A percentile compares a stretch with the other conserved stretches of the same genome.
These are phyloP conservation scores for Alternaria panax DNA, from an alignment of 2,329 filamentous ascomycete species.

Conservation along the genomic window DNA sequence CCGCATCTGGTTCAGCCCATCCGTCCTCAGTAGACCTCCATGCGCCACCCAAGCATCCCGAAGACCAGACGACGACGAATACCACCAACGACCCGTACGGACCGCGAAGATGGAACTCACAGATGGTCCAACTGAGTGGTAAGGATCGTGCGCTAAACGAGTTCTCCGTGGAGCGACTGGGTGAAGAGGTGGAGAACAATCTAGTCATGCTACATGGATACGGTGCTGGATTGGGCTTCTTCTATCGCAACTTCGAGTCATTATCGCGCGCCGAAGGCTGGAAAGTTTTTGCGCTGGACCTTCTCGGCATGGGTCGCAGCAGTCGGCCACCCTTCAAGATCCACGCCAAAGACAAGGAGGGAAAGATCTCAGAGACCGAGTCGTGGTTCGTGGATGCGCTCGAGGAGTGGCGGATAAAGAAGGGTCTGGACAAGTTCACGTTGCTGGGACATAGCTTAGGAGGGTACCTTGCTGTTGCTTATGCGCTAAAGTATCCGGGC, in stretches of 20 bases:
- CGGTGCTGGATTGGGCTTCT: slow-evolving; percentile 94
- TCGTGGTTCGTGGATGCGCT: slow-evolving; percentile 95
- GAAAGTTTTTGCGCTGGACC: slow-evolving; percentile 91
- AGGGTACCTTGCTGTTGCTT: slow-evolving; percentile 93
- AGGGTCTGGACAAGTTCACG: slow-evolving; percentile 91
- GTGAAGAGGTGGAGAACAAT: slow-evolving; percentile 80
- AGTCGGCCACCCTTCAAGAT: slow-evolving; percentile 84
- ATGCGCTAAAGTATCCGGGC: slow-evolving; percentile 95
- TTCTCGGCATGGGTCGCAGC: slow-evolving; percentile 93
- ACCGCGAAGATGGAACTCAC: slow-evolving; percentile 82
- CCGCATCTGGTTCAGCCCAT: slow-evolving; percentile 56
- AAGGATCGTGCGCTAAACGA: slow-evolving; percentile 91
- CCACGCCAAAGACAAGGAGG: slow-evolving; percentile 78
- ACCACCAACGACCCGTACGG: slow-evolving; percentile 76
- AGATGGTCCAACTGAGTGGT: slow-evolving; percentile 82
- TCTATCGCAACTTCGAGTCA: slow-evolving; percentile 97
- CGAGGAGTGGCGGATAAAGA: slow-evolving; percentile 91
- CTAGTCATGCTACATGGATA: slow-evolving; percentile 97
- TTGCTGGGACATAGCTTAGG: slow-evolving; percentile 92
- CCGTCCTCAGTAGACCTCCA: slow-evolving; percentile 51
- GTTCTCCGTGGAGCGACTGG: slow-evolving; percentile 85
- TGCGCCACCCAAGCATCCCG: slow-evolving; percentile 47
- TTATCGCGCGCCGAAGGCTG: slow-evolving; percentile 80
- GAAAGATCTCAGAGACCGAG: slow-evolving; percentile 87
- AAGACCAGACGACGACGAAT: slow-evolving; percentile 56